Evolutionary conservation across 495 filamentous ascomycete genomes (phyloP).

Genomic region (Parathielavia hyrcaniae): DNA sequence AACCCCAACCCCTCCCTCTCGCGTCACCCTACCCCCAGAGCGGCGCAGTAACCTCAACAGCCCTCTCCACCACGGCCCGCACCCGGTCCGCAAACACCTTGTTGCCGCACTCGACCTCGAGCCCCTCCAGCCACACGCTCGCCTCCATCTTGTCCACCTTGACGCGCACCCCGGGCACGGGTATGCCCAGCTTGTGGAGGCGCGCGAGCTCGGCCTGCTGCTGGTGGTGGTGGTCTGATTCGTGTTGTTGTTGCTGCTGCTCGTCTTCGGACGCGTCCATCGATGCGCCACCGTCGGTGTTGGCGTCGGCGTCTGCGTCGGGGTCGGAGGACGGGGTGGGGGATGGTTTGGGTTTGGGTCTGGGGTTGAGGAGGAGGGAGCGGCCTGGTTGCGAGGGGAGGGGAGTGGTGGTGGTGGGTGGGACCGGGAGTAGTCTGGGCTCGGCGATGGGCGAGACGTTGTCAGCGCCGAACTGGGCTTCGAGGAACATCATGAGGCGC

Average conservation of each 20-base stretch:
- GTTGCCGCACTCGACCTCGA: conserved; percentile 81
- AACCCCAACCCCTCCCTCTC: background rate
- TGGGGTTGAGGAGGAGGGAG: background rate
- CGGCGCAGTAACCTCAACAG: conserved; percentile 81
- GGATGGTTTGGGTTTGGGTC: conserved; percentile 28
- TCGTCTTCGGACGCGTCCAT: conserved; percentile 40
- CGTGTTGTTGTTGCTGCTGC: conserved; percentile 17
- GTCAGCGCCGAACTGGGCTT: conserved; percentile 85
- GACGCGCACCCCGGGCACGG: conserved; percentile 82
- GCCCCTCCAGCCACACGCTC: conserved; percentile 80
- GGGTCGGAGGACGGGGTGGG: conserved; percentile 3
- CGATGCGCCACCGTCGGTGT: conserved; percentile 34
- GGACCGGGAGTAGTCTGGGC: too few relatives aligned
- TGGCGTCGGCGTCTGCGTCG: conserved; percentile 17
- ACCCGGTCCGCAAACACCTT: conserved; percentile 71
- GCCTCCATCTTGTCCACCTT: conserved; percentile 82
- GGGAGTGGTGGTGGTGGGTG: conserved; percentile 12
- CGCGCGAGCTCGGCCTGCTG: conserved; percentile 54
- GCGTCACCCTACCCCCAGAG: conserved; percentile 44
- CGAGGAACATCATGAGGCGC: conserved; percentile 89
- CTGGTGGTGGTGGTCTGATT: conserved; percentile 26
- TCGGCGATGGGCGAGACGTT: conserved; percentile 65
- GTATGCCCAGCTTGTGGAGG: conserved; percentile 73
- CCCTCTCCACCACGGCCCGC: conserved; percentile 80
- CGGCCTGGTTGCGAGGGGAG: conserved; percentile 6